Evolutionary conservation across 2,329 filamentous ascomycete genomes (phyloP).

Genomic region (Arthrocladium fulminans): DNA sequence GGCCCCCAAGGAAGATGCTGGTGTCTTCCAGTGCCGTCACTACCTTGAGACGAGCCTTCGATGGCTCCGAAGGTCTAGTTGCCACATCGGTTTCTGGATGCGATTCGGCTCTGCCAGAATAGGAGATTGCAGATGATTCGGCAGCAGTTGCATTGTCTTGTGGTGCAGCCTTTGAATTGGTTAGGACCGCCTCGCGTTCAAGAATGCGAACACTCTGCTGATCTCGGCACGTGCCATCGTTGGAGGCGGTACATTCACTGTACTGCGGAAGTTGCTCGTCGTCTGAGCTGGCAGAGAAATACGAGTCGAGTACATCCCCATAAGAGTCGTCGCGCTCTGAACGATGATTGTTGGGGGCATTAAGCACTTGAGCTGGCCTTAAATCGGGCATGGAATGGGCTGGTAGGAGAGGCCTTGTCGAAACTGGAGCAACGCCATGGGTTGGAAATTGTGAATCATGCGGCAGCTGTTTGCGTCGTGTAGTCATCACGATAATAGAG

Average conservation of each 20-base stretch:
- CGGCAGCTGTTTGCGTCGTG: constrained; percentile 5
- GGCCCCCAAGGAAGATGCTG: constrained; percentile 55
- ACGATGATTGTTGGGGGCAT: no score
- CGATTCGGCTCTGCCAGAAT: not conserved
- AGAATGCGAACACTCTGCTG: no score
- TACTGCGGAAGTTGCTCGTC: not conserved
- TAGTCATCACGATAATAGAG: constrained; percentile 3
- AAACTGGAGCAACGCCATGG: not conserved
- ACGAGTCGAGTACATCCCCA: not conserved
- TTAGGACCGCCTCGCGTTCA: no score
- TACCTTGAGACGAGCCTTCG: constrained; percentile 10
- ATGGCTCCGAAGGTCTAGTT: not conserved
- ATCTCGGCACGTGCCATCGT: no score
- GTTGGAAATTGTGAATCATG: not conserved
- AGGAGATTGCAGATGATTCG: no score
- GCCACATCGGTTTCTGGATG: not conserved
- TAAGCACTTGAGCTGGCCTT: no score
- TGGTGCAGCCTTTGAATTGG: no score
- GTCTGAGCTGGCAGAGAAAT: not conserved
- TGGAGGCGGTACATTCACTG: not conserved
- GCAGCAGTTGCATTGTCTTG: no score
- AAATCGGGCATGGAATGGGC: no score
- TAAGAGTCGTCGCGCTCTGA: not conserved
- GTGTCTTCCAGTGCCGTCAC: constrained; percentile 43
- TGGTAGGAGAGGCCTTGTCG: not conserved